Evolutionary conservation across 192 early-diverging fungal species (phyloP), one percentile per base, ranked within the genome.

Genomic region (Coemansia sp.): DNA sequence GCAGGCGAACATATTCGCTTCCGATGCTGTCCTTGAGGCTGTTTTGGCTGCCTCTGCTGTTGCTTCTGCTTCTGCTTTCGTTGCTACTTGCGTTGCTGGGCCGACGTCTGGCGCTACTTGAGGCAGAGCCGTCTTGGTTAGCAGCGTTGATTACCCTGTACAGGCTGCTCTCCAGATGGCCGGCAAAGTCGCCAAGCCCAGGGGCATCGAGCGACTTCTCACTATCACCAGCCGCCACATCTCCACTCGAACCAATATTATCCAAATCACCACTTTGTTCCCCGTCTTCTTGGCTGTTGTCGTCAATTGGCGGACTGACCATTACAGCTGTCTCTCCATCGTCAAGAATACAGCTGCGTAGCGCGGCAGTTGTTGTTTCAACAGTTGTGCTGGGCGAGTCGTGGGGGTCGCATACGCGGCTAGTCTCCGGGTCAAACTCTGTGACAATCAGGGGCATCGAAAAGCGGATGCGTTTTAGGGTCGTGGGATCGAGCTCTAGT

Each of bases 391-490:
- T 49, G 21, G 63, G 66, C 10, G 71, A 51, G 8, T 66, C 58
- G 18, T 68, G 44, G 1, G 75, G 52, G 41, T 69, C 69, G 30
- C 66, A 84, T 15, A 72, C 64, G 11, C 71, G 70, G 52, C 68
- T 70, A 12, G 62, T 72, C 6, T 79, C 74, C 5, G 77, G 73
- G 60, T 74, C 73, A 58, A 80, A 84, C 58, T 84, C 83, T 33
- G 83, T 84, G 35, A 84, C 75, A 49, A 78, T 84, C n/a, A 79
- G 71, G n/a, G 83, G 83, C 74, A 84, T 77, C 5, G 83, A 84
- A 49, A 84, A 84, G 55, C 83, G 83, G 23, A 80, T 79, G 30
- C 83, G 73, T 41, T 71, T 76, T 24, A 84, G 72, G 30, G 67
- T 70, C 23, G 71, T 73, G 2, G 83, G 77, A 43, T 84, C 75